Conservation (phyloP, 2,329 filamentous ascomycete genomes). For the Aschersonia sp. region DNA sequence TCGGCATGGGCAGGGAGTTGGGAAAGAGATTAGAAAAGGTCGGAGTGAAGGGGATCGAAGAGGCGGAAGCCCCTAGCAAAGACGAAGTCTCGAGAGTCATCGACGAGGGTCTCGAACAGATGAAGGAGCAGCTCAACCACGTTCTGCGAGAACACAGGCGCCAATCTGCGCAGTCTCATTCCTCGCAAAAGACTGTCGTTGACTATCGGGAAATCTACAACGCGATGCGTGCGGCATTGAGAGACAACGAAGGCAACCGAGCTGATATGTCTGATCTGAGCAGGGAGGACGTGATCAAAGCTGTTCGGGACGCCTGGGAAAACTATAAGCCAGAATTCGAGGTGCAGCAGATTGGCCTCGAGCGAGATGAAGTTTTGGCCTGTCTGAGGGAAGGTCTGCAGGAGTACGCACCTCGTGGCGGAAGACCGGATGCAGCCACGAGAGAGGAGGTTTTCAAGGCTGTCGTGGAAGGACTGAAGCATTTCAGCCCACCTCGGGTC, state of each 20-base stretch:
- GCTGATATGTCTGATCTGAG: slow-evolving; percentile 34
- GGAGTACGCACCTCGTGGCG: slow-evolving; percentile 48
- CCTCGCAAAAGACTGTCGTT: slow-evolving; percentile 44
- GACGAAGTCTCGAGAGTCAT: slow-evolving; percentile 65
- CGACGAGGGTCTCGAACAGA: slow-evolving; percentile 63
- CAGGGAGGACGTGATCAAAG: slow-evolving; percentile 72
- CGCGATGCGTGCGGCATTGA: slow-evolving; percentile 61
- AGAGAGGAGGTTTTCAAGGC: slow-evolving; percentile 76
- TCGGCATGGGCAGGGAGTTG: slow-evolving; percentile 88
- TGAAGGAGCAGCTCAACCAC: slow-evolving; percentile 72
- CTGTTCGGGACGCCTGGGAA: slow-evolving; percentile 84
- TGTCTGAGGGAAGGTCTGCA: slow-evolving; percentile 78
- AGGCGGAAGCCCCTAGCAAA: slow-evolving; percentile 38
- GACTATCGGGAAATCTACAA: slow-evolving; percentile 80
- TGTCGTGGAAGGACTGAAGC: slow-evolving; percentile 71
- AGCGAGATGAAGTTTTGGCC: slow-evolving; percentile 76
- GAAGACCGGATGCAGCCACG: slow-evolving; percentile 45
- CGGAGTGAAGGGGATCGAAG: slow-evolving; percentile 27
- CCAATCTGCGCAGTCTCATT: slow-evolving; percentile 48
- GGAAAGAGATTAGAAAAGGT: slow-evolving; percentile 72
- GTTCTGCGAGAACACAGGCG: slow-evolving; percentile 63
- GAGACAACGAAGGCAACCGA: slow-evolving; percentile 38
- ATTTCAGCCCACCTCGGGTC: slow-evolving; percentile 61
- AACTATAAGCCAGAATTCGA: slow-evolving; percentile 89
- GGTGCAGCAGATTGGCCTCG: slow-evolving; percentile 76